phyloP scores from a whole-genome alignment of 2,329 filamentous ascomycete species.

The Sphaerulina populicola region DNA sequence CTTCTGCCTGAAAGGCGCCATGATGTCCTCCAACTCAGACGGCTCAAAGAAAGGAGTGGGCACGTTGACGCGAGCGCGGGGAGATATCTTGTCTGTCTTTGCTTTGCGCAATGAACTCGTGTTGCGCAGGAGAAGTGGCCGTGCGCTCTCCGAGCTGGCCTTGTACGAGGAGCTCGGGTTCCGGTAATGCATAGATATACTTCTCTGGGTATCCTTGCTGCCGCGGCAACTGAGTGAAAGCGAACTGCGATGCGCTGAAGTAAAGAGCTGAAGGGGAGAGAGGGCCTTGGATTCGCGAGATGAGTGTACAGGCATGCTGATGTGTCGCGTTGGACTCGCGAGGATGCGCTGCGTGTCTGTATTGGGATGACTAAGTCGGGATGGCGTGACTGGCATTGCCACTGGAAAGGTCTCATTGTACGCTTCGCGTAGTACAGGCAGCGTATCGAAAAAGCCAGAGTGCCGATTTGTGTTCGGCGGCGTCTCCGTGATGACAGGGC shows the following conservation, averaged over 20 bases:
- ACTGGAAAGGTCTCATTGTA: conserved; percentile 9
- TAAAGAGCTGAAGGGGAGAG: conserved; percentile 5
- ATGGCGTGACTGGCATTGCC: neutral
- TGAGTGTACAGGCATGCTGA: conserved; percentile 6
- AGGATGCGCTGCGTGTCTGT: conserved; percentile 8
- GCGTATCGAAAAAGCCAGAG: conserved; percentile 4
- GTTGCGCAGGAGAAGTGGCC: neutral
- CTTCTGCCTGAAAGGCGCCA: conserved; percentile 26
- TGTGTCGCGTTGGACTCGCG: conserved; percentile 6
- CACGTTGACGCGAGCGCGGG: neutral
- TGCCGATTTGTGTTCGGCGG: neutral
- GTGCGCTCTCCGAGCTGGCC: conserved; percentile 3
- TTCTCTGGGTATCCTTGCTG: conserved; percentile 1
- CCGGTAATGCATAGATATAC: neutral
- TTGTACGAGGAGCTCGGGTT: neutral
- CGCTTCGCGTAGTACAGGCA: conserved; percentile 16
- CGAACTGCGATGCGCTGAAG: neutral
- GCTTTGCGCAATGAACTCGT: neutral
- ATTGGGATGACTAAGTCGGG: neutral
- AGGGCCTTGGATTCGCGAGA: conserved; percentile 6
- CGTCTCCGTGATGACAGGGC: neutral
- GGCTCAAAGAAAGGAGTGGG: conserved; percentile 28
- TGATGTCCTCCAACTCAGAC: conserved; percentile 30
- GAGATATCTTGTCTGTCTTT: neutral
- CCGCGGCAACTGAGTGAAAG: neutral